phyloP scores from a whole-genome alignment of 257 asterid species.

The Plectranthus barbatus region DNA sequence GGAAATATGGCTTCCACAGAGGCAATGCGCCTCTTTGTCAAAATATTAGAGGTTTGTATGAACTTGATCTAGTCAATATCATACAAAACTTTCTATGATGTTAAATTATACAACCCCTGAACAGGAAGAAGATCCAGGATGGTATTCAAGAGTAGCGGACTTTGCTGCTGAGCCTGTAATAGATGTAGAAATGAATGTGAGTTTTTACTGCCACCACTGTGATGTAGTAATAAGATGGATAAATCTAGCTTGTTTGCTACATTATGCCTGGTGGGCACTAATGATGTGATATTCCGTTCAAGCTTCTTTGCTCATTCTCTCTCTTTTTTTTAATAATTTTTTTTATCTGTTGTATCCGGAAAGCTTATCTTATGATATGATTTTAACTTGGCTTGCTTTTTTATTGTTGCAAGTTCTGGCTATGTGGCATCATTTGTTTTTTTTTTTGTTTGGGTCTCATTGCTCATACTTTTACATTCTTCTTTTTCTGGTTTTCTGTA shows the following conservation, averaged over 20 bases:
- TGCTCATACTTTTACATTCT: background rate
- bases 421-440: background rate
- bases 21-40: slow-evolving; percentile 98
- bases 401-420: background rate
- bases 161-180: slow-evolving; percentile 55
- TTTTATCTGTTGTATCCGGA: background rate
- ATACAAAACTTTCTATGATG: background rate
- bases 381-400: background rate
- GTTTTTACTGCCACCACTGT: slow-evolving; percentile 25
- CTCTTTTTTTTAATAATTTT: too few species aligned
- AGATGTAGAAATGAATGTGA: slow-evolving; percentile 72
- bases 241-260: background rate
- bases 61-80: slow-evolving; percentile 12
- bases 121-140: slow-evolving; percentile 98
- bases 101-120: slow-evolving; percentile 11
- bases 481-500: background rate
- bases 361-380: background rate
- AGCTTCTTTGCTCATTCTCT: background rate
- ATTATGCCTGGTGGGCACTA: background rate
- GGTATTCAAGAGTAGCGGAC: slow-evolving; percentile 90
- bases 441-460: too few species aligned
- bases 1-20: slow-evolving; percentile 85
- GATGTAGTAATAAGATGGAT: background rate
- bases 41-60: slow-evolving; percentile 77
- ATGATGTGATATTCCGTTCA: background rate